Base-by-base conservation (phyloP, 73 alveolate species). In the Stentor coeruleus region DNA sequence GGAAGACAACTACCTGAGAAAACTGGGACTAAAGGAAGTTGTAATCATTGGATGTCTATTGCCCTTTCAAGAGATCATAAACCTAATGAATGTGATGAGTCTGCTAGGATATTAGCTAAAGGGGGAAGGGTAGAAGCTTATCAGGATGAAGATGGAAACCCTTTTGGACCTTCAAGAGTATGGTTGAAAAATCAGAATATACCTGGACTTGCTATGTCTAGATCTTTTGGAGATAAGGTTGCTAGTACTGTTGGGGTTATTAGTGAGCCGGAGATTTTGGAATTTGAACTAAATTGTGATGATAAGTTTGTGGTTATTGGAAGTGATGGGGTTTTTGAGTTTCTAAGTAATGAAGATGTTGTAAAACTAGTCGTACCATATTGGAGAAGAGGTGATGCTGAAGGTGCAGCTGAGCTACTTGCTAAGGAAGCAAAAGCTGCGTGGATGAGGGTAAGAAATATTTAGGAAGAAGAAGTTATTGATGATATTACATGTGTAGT, bases 121-220 rank as follows among this genome's bases (percentile, higher is more conserved):
- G 94, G 91, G 39, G 98, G 98, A 31, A 87, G 96, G 82, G 88
- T 93, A 20, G 94, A 91, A 74, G 93, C 96, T 57, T 93, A 89
- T 85, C 81, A 84, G 49, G 97, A 87, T 58, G 57, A 59, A 3
- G 84, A 91, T 83, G 93, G 93, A 33, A 83, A 76, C 40, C 89
- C 90, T 3, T 82, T 88, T 81, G 98, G 98, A n/a, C 98, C 98
- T 55, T 81, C 86, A 58, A 81, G 98, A 82, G 98, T 93, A 37
- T 93, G 96, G 93, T 77, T 93, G 74, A 93, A 82, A 74, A 74
- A 85, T 55, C 95, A 85, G 59, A 89, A 93, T 73, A 74, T 80
- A 59, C 98, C 99, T 28, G 99, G 99, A 33, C 85, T 97, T 3
- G 99, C 99, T 0, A 97, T 97, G 99, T 88, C 98, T 57, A 91